phyloP scores from a whole-genome alignment of 441 rosid species.

The Sinapis alba region DNA sequence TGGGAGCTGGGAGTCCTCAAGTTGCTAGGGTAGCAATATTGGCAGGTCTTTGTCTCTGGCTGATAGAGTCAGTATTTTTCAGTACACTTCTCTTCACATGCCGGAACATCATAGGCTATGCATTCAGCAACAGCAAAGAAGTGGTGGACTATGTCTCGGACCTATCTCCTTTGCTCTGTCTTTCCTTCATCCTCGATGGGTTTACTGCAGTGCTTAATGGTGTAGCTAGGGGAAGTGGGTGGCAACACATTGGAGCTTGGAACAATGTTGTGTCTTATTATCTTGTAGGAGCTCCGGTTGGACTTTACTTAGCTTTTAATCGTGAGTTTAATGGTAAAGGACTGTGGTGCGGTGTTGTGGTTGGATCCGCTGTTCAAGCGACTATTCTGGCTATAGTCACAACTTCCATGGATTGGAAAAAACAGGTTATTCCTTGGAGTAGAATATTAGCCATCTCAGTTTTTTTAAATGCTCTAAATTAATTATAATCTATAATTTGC shows the following conservation, averaged over 20 bases:
- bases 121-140: constrained; percentile 56
- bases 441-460: not conserved
- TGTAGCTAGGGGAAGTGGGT: constrained; percentile 61
- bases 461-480: not conserved
- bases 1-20: constrained; percentile 55
- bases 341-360: constrained; percentile 53
- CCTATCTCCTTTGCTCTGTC: constrained; percentile 56
- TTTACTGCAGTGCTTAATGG: constrained; percentile 56
- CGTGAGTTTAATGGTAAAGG: constrained; percentile 44
- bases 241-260: constrained; percentile 64
- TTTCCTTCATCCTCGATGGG: constrained; percentile 56
- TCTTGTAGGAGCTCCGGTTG: constrained; percentile 54
- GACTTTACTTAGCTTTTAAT: constrained; percentile 47
- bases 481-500: constrained; percentile 1
- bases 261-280: constrained; percentile 58
- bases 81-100: constrained; percentile 42
- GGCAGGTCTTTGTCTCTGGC: constrained; percentile 43
- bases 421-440: constrained; percentile 40
- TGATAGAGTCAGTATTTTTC: constrained; percentile 35
- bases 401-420: constrained; percentile 46
- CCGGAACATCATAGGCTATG: constrained; percentile 48
- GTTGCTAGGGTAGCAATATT: constrained; percentile 44
- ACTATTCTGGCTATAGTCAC: constrained; percentile 43
- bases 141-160: constrained; percentile 60
- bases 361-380: constrained; percentile 48